These are phyloP conservation scores for Colletotrichum kahawae DNA, from an alignment of 2,329 filamentous ascomycete genomes.

Conservation along the genomic window DNA sequence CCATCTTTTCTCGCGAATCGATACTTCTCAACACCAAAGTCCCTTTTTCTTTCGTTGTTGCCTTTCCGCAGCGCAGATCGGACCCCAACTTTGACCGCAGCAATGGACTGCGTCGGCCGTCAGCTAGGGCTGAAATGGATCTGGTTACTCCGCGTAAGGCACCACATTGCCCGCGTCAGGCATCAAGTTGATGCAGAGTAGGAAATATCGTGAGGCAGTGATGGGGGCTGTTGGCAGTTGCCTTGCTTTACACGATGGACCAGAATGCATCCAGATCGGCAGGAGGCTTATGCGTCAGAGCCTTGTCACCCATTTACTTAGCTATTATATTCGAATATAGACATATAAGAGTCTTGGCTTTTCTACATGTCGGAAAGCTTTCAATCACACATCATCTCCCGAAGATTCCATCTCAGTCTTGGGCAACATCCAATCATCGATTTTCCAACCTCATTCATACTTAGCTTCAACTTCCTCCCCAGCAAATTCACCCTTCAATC, in stretches of 20 bases:
- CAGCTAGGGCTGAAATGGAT: background rate
- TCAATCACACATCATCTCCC: background rate
- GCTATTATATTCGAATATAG: accelerated
- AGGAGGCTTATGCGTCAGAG: background rate
- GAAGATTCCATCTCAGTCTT: background rate
- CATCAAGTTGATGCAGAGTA: background rate
- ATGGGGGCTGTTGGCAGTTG: background rate
- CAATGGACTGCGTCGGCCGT: background rate
- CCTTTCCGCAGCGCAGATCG: background rate
- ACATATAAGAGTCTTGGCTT: background rate
- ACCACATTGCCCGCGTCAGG: background rate
- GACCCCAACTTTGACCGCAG: background rate
- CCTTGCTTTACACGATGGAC: background rate
- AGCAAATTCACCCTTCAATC: accelerated
- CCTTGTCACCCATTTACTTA: background rate
- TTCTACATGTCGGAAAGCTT: background rate
- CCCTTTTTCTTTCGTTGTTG: background rate
- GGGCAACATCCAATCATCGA: accelerated
- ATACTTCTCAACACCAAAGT: background rate
- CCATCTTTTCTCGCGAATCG: background rate
- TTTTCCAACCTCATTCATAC: background rate
- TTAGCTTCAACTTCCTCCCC: accelerated
- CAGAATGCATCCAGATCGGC: background rate
- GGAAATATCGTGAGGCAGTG: background rate
- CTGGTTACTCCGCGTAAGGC: background rate